Evolutionary conservation across 176 grass and related monocot species (phyloP).

Genomic region (Areca catechu): DNA sequence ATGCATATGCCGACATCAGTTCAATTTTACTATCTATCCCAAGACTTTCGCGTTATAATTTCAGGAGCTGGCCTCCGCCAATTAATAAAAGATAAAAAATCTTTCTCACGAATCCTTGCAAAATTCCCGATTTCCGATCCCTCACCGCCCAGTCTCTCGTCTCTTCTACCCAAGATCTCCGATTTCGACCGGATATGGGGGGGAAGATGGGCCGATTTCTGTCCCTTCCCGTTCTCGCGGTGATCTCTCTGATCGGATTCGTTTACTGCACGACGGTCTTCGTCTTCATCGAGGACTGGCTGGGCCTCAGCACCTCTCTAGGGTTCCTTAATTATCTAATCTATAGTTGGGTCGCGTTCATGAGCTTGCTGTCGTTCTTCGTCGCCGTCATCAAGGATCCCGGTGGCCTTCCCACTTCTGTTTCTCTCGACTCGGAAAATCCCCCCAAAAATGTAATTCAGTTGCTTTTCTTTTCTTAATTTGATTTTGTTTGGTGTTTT

Average conservation of each 20-base stretch:
- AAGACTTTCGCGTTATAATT: too few relatives aligned
- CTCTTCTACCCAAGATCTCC: neutral
- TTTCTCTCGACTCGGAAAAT: conserved; percentile 54
- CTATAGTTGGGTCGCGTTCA: conserved; percentile 46
- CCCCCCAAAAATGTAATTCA: conserved; percentile 44
- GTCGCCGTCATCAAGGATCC: conserved; percentile 49
- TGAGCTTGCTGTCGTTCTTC: conserved; percentile 66
- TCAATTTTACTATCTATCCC: too few relatives aligned
- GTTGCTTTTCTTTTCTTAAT: neutral
- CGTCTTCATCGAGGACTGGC: conserved; percentile 61
- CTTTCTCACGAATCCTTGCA: too few relatives aligned
- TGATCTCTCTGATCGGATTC: conserved; percentile 31
- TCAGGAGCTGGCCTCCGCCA: too few relatives aligned
- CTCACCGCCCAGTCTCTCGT: conserved; percentile 1
- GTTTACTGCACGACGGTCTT: conserved; percentile 74
- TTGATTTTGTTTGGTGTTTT: conserved; percentile 3
- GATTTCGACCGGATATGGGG: conserved; percentile 27
- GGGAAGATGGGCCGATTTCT: conserved; percentile 35
- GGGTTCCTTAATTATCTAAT: conserved; percentile 40
- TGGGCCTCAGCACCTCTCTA: conserved; percentile 44
- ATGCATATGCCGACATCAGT: too few relatives aligned
- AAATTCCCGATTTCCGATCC: too few relatives aligned
- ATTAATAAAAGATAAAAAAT: too few relatives aligned
- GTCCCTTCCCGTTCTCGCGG: conserved; percentile 26
- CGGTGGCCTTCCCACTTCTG: conserved; percentile 42